These are phyloP conservation scores for Gossypium sturtianum DNA, from an alignment of 345 rosid species.

Conservation along the genomic window DNA sequence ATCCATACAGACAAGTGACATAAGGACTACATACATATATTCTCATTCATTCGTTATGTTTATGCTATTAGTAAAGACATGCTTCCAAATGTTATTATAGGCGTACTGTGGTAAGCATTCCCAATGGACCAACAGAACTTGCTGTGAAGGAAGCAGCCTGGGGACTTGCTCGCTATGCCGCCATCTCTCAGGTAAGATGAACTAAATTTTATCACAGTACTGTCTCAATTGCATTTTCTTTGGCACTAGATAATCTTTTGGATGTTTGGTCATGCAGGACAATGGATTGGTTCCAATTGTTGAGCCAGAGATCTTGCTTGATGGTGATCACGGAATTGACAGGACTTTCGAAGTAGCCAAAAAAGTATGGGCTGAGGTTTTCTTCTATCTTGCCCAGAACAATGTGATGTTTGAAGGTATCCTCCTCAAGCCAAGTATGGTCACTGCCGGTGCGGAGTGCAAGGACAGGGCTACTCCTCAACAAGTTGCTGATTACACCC, in stretches of 20 bases:
- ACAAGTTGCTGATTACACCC: conserved; percentile 83
- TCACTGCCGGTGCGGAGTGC: conserved; percentile 34
- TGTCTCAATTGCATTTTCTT: neutral
- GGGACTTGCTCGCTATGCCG: conserved; percentile 40
- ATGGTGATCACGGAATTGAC: conserved; percentile 31
- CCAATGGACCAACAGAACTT: conserved; percentile 35
- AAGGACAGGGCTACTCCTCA: conserved; percentile 48
- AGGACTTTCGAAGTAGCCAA: conserved; percentile 33
- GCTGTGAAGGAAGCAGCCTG: conserved; percentile 40
- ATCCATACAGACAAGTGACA: neutral
- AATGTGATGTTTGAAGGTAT: conserved; percentile 32
- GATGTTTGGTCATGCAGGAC: conserved; percentile 18
- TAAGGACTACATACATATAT: neutral
- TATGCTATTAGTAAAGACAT: neutral
- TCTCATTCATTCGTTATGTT: neutral
- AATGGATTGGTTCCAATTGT: conserved; percentile 38
- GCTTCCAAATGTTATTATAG: conserved; percentile 1
- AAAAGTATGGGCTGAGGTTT: conserved; percentile 38
- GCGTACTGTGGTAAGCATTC: conserved; percentile 39
- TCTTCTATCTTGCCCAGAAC: conserved; percentile 35
- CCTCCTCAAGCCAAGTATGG: conserved; percentile 38
- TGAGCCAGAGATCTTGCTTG: conserved; percentile 39
- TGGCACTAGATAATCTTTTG: neutral
- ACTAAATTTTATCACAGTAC: neutral
- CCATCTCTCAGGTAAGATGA: conserved; percentile 28